These are phyloP conservation scores for Limonomyces culmigenus DNA, from an alignment of 1,284 basidiomycete species.

Conservation along the genomic window DNA sequence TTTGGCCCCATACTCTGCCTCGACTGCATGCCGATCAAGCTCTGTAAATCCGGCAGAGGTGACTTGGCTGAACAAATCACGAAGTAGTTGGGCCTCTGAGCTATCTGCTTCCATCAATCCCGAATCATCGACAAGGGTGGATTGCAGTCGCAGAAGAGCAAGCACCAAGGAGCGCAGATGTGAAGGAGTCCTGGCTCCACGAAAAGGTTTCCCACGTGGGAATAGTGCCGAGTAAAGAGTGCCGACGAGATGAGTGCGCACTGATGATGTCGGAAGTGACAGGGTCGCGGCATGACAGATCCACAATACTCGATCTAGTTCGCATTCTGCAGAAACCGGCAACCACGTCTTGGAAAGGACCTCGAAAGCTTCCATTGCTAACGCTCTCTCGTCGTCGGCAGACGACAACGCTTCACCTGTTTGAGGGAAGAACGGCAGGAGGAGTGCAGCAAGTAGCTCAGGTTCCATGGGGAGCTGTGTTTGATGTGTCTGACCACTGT, in stretches of 20 bases:
- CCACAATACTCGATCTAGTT: constrained; percentile 47
- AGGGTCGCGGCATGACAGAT: constrained; percentile 44
- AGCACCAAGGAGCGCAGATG: constrained; percentile 13
- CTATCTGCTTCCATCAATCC: no score
- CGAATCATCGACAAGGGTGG: no score
- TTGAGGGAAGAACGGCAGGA: constrained; percentile 36
- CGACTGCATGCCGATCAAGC: no score
- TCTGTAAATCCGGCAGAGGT: no score
- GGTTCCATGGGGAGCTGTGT: no score
- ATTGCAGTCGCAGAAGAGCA: neutral
- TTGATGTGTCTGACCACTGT: no score
- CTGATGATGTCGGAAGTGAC: constrained; percentile 17
- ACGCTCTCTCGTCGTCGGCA: constrained; percentile 31
- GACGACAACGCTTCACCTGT: constrained; percentile 15
- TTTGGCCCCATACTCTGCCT: no score
- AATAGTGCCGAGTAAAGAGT: constrained; percentile 31
- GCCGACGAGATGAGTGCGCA: constrained; percentile 31
- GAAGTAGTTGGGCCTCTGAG: no score
- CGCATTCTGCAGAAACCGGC: constrained; percentile 17
- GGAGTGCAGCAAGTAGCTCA: constrained; percentile 39
- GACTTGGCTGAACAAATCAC: neutral
- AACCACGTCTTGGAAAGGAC: constrained; percentile 23
- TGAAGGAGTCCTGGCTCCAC: constrained; percentile 33
- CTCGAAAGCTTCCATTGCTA: constrained; percentile 47
- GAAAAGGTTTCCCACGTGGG: constrained; percentile 28